These are phyloP conservation scores for Suhomyces choctaworum DNA, from an alignment of 1,139 yeast species.

Conservation along the genomic window DNA sequence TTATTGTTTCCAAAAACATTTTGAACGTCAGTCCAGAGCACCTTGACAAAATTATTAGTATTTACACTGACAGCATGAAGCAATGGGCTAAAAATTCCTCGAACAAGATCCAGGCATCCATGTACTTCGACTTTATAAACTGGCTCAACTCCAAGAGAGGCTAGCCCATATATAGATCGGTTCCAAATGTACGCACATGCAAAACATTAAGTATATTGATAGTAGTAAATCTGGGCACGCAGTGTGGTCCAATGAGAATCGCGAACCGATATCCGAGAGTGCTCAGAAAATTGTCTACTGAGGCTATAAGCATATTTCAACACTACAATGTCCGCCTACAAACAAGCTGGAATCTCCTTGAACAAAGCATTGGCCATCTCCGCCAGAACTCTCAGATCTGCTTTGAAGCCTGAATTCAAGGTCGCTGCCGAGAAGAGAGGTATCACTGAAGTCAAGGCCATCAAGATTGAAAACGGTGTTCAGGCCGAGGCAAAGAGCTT, in stretches of 20 bases:
- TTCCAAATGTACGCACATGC: constrained; percentile 1
- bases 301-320: neutral
- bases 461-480: constrained; percentile 71
- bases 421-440: constrained; percentile 77
- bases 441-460: constrained; percentile 70
- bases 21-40: constrained; percentile 32
- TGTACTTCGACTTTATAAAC: constrained; percentile 78
- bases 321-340: constrained; percentile 66
- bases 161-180: neutral
- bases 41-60: constrained; percentile 45
- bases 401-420: constrained; percentile 86
- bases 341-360: constrained; percentile 84
- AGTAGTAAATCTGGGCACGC: constrained; percentile 6
- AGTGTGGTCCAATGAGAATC: constrained; percentile 9
- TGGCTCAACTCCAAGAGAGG: constrained; percentile 60
- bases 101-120: constrained; percentile 55
- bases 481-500: constrained; percentile 39
- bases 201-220: neutral
- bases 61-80: constrained; percentile 59
- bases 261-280: constrained; percentile 9
- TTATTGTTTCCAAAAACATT: constrained; percentile 61
- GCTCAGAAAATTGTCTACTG: constrained; percentile 8
- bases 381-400: constrained; percentile 84
- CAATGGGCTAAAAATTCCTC: constrained; percentile 56
- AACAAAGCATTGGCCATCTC: constrained; percentile 91